phyloP scores from a whole-genome alignment of 208 protist genomes.

The Acanthamoeba sp. region DNA sequence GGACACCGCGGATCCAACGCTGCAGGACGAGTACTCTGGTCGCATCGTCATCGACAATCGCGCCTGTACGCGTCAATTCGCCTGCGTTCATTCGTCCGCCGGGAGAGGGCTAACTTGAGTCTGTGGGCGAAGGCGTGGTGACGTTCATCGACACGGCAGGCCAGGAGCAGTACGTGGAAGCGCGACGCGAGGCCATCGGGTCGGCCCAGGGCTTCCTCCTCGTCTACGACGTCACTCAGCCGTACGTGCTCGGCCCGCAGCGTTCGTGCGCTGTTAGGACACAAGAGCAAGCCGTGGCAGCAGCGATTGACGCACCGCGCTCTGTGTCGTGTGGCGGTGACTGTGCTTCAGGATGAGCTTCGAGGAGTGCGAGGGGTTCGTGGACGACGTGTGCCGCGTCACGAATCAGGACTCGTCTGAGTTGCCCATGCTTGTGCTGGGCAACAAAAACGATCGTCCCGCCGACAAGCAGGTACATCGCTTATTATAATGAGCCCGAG shows the following conservation, averaged over 20 bases:
- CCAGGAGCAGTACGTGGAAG: conserved; percentile 62
- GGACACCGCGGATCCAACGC: background rate
- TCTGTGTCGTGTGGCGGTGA: too few species aligned
- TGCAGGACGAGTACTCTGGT: conserved; percentile 10
- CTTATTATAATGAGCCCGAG: too few species aligned
- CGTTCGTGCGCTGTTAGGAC: too few species aligned
- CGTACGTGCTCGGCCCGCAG: background rate
- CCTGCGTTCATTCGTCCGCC: too few species aligned
- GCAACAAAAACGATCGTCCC: conserved; percentile 4
- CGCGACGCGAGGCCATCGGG: background rate
- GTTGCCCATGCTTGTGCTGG: background rate
- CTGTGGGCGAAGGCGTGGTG: conserved; percentile 29
- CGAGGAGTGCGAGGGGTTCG: conserved; percentile 33
- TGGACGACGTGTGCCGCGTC: conserved; percentile 28
- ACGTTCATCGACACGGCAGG: conserved; percentile 69
- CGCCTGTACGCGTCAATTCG: background rate
- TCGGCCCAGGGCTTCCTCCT: conserved; percentile 46
- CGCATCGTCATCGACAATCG: background rate
- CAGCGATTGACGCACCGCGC: too few species aligned
- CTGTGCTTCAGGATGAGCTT: background rate
- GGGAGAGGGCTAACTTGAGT: too few species aligned
- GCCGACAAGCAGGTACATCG: background rate
- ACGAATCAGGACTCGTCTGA: background rate
- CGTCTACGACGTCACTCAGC: conserved; percentile 50
- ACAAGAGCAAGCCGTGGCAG: too few species aligned